Base-by-base conservation (phyloP, 2,329 filamentous ascomycete species). In the Alternaria arbusti region DNA sequence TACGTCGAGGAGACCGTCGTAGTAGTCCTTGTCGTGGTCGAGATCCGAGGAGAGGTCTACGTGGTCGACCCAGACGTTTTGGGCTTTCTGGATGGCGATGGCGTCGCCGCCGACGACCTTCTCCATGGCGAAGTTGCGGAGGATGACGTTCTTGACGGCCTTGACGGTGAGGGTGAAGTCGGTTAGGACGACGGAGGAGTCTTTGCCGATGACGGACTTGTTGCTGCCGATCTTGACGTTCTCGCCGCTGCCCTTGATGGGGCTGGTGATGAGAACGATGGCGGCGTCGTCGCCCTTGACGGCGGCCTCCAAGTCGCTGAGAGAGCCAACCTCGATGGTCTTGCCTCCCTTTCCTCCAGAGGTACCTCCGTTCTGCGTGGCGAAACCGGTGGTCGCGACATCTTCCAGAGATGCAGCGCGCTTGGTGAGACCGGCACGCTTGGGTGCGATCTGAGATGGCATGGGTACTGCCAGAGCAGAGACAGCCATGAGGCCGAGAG, bases 51-150 rank as follows among this genome's bases (percentile, higher is more conserved):
- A 88, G 22, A 91, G 83, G 67, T 91, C 89, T 75, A 84, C 84
- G 81, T 91, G 89, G 80, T 91, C 89, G 54, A 91, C 81, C 90
- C 90, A 91, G 26, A 89, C 81, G 58, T 86, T 85, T 5, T 74
- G 82, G 1, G 82, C 79, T 3, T 74, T 70, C 64, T 87, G 82
- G 4, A 87, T 80, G 3, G 82, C 82, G 57, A 89, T 81, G 43
- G 84, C 82, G 73, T 89, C 87, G 40, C 84, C 84, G 30, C 81
- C 79, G 11, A 80, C 78, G 2, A 87, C 83, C 60, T 86, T 84
- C 64, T 80, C 74, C 64, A 87, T 83, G 66, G 84, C 84, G 40
- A 89, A 73, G 78, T 89, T 88, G 50, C 84, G 85, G 52, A 89
- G 73, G 59, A 89, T 87, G 52, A 88, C 86, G 66, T 89, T 88